Evolutionary conservation across 2,329 filamentous ascomycete genomes (phyloP), one percentile per base, ranked within the genome.

Genomic region (Cladophialophora exuberans): DNA sequence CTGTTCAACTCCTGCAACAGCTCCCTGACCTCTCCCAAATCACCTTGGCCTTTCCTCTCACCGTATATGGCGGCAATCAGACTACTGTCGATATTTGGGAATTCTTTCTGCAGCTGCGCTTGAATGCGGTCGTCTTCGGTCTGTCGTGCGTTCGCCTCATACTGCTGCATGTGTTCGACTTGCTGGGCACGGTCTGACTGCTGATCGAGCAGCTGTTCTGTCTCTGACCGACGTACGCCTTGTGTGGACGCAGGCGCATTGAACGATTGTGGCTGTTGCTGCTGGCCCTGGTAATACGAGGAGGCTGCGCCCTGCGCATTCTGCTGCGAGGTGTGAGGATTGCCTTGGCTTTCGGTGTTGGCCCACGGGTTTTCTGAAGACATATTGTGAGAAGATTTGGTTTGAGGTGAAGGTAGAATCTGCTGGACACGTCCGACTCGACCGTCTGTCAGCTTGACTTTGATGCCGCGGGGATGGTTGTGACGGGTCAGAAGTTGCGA

Each of bases 381-480:
- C 60, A 62, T 62, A 10, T 25, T 52, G 23, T 39, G 41, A 6
- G n/a, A 26, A 10, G 44, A n/a, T 10, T 36, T n/a, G 11, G 15
- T 36, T 11, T 33, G 39, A 6, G 15, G n/a, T 23, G 54, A 47
- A 15, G 43, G 26, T 9, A 60, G 49, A 18, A 64, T 55, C 42
- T 57, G 56, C 70, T 92, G 89, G 23, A 93, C 89, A 13, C 89
- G 76, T 1, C 89, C 89, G 2, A 93, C 82, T 22, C 86, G 79
- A 1, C 88, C 88, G 68, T 89, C 87, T 1, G 75, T 73, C 4
- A 93, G 76, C 2, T 88, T 82, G 20, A 92, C 88, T 70, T 92
- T 93, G 73, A 92, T 89, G 30, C 89, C 89, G 7, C 87, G 80
- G 2, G 87, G 87, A 65, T 93, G 89, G 62, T 92, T 83, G 22